Percentiles rank a stretch among this genome's conserved stretches.
phyloP scores from a whole-genome alignment of 2,329 filamentous ascomycete genomes.

The Lachnellula willkommii region DNA sequence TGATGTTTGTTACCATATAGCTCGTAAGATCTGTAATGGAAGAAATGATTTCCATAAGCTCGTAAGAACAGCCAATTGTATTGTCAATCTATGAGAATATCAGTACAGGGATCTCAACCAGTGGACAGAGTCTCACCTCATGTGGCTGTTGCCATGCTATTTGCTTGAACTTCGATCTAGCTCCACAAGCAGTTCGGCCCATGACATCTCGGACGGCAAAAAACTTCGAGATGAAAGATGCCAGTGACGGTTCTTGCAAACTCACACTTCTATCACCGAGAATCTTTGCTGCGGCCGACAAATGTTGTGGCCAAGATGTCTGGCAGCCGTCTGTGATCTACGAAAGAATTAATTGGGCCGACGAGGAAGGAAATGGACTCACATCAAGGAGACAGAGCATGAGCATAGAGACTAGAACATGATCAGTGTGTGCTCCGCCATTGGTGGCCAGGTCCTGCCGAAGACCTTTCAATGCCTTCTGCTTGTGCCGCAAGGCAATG shows the following conservation, averaged over 20 bases:
- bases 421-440: conserved; percentile 6
- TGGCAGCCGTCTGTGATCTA: no score
- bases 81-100: no score
- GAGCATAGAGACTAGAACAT: conserved; percentile 7
- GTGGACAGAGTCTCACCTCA: neutral
- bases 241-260: conserved; percentile 1
- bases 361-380: neutral
- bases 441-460: conserved; percentile 5
- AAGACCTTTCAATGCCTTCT: conserved; percentile 7
- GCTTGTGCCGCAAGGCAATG: conserved; percentile 11
- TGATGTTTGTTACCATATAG: conserved; percentile 1
- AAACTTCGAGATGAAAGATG: conserved; percentile 13
- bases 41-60: conserved; percentile 11
- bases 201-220: conserved; percentile 16
- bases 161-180: conserved; percentile 11
- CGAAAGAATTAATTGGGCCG: neutral
- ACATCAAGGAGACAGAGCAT: conserved; percentile 16
- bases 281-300: no score
- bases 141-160: conserved; percentile 9
- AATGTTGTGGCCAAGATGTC: no score
- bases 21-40: conserved; percentile 12
- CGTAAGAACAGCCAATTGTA: conserved; percentile 9
- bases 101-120: no score
- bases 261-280: no score
- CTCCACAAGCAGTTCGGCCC: conserved; percentile 14